A percentile compares a stretch with the other conserved stretches of the same genome.
phyloP scores from a whole-genome alignment of 305 asterid genomes.

The Caryopteris hybrid region DNA sequence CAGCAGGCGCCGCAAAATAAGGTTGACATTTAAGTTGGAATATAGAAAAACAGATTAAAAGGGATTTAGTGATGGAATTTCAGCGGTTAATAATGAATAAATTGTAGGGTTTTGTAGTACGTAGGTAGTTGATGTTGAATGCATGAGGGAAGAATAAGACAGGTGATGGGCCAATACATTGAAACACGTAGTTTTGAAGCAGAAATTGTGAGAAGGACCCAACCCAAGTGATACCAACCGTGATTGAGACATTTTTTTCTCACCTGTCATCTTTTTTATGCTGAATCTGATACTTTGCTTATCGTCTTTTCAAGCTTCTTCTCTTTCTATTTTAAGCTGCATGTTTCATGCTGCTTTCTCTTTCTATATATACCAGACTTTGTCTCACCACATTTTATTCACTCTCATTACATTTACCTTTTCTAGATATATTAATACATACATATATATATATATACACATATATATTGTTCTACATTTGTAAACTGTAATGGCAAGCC shows the following conservation, averaged over 20 bases:
- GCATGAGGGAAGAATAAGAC: not conserved
- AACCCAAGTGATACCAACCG: not conserved
- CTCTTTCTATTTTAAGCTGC: too few relatives aligned
- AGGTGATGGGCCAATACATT: not conserved
- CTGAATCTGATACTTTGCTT: conserved; percentile 6
- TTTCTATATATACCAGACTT: not conserved
- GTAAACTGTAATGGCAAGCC: conserved; percentile 20
- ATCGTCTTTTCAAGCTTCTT: not conserved
- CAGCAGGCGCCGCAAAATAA: not conserved
- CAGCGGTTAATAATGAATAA: too few relatives aligned
- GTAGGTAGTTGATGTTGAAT: too few relatives aligned
- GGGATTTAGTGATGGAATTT: too few relatives aligned
- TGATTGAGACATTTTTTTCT: not conserved
- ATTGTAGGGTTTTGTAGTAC: too few relatives aligned
- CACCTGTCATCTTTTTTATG: not conserved
- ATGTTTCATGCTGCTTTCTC: not conserved
- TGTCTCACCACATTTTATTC: not conserved
- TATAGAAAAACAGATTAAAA: too few relatives aligned
- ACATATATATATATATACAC: too few relatives aligned
- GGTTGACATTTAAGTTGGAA: not conserved
- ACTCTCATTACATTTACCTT: not conserved
- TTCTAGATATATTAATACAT: too few relatives aligned
- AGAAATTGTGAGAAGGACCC: not conserved
- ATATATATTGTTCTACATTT: too few relatives aligned
- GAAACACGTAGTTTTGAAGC: not conserved